Percentiles rank a stretch among this genome's conserved stretches.
phyloP scores from a whole-genome alignment of 2,329 filamentous ascomycete species.

The Colletotrichum coccodes region DNA sequence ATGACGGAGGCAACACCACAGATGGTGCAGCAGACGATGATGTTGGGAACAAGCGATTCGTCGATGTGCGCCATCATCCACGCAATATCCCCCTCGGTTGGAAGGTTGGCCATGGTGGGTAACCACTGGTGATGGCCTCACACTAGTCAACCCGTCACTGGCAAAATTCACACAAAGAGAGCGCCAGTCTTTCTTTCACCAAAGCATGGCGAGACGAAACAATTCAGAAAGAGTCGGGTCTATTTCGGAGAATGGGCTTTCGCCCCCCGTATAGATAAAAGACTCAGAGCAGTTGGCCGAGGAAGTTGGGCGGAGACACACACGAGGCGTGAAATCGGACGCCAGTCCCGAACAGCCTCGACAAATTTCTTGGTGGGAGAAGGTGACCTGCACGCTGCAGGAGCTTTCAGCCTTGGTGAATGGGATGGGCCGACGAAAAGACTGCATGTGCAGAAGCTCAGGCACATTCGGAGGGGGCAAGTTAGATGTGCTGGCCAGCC shows the following conservation, averaged over 20 bases:
- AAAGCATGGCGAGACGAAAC: not conserved
- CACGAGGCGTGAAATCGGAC: no score
- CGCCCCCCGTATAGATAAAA: no score
- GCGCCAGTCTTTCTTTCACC: not conserved
- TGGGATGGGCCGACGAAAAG: not conserved
- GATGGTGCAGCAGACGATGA: slow-evolving; percentile 23
- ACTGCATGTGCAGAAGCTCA: not conserved
- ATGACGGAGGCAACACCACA: slow-evolving; percentile 3
- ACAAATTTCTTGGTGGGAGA: no score
- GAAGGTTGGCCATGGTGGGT: slow-evolving; percentile 3
- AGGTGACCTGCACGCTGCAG: no score
- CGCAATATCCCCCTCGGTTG: slow-evolving; percentile 12
- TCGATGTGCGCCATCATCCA: slow-evolving; percentile 27
- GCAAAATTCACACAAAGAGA: not conserved
- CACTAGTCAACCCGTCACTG: not conserved
- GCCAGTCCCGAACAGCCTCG: no score
- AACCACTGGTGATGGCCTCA: not conserved
- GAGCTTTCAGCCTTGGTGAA: not conserved
- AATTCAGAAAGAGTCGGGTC: not conserved
- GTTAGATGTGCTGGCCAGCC: not conserved
- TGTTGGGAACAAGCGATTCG: slow-evolving; percentile 17
- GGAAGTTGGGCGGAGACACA: no score
- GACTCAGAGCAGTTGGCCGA: no score
- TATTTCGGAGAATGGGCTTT: no score
- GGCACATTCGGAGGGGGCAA: not conserved